These are phyloP conservation scores for Citrus trifoliata DNA, from an alignment of 345 rosid species.

Conservation along the genomic window DNA sequence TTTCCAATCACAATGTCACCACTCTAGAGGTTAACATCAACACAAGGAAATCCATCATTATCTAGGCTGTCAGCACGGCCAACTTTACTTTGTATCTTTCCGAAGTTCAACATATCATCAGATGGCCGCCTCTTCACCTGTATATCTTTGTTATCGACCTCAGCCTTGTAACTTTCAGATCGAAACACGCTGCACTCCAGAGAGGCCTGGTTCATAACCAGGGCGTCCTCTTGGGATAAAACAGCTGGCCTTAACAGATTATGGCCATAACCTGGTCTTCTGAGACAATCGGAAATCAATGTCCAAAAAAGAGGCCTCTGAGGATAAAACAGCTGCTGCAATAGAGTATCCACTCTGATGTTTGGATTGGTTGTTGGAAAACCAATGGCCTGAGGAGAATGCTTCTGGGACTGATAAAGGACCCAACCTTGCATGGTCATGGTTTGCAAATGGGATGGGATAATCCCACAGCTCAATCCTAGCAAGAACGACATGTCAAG, in stretches of 20 bases:
- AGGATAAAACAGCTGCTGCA: slow-evolving; percentile 54
- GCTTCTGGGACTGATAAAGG: slow-evolving; percentile 86
- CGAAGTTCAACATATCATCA: slow-evolving; percentile 63
- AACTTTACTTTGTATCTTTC: slow-evolving; percentile 63
- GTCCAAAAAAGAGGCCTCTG: slow-evolving; percentile 85
- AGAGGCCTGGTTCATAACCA: slow-evolving; percentile 92
- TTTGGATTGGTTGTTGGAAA: slow-evolving; percentile 74
- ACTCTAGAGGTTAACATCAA: slow-evolving; percentile 77
- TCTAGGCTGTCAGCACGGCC: slow-evolving; percentile 87
- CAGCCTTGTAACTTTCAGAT: slow-evolving; percentile 88
- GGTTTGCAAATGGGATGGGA: slow-evolving; percentile 91
- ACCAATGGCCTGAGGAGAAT: slow-evolving; percentile 89
- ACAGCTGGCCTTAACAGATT: slow-evolving; percentile 50
- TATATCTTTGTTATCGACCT: slow-evolving; percentile 71
- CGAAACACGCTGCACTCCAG: slow-evolving; percentile 91
- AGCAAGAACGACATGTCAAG: slow-evolving; percentile 77
- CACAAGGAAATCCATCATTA: slow-evolving; percentile 82
- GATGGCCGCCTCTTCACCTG: slow-evolving; percentile 50
- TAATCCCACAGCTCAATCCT: slow-evolving; percentile 83
- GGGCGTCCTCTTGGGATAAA: slow-evolving; percentile 90
- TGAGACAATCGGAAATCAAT: slow-evolving; percentile 68
- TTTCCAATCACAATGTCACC: slow-evolving; percentile 91
- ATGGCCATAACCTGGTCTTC: slow-evolving; percentile 40
- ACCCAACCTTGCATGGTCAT: slow-evolving; percentile 89
- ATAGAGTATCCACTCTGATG: too few relatives aligned